Conservation (phyloP, 2,329 filamentous ascomycete genomes). For the Pseudogymnoascus sp. region DNA sequence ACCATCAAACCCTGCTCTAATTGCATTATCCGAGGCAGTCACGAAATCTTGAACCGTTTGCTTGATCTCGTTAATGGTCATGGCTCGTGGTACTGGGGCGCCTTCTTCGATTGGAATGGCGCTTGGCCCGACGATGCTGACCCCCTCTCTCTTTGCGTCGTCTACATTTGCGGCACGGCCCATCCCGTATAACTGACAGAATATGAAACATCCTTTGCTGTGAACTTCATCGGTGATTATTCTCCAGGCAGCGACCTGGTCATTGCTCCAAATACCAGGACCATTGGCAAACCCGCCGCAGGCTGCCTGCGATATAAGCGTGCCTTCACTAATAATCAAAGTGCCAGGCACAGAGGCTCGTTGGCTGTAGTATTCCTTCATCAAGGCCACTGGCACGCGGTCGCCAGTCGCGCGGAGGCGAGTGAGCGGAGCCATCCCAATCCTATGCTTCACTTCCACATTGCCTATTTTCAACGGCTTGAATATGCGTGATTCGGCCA, state of each 20-base stretch:
- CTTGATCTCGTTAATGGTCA: slow-evolving; percentile 33
- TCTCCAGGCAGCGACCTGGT: slow-evolving; percentile 50
- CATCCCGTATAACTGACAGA: slow-evolving; percentile 51
- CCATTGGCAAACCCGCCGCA: neutral
- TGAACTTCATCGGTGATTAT: slow-evolving; percentile 51
- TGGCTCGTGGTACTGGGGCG: slow-evolving; percentile 18
- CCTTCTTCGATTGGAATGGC: slow-evolving; percentile 20
- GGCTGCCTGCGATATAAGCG: neutral
- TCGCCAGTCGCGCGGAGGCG: slow-evolving; percentile 36
- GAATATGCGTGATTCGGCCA: slow-evolving; percentile 24
- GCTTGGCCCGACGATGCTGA: slow-evolving; percentile 11
- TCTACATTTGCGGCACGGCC: slow-evolving; percentile 35
- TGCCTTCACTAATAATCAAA: slow-evolving; percentile 38
- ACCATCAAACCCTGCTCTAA: slow-evolving; percentile 48
- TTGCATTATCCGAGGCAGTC: slow-evolving; percentile 35
- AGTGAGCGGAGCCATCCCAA: slow-evolving; percentile 43
- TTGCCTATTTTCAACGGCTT: slow-evolving; percentile 33
- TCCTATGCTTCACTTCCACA: slow-evolving; percentile 34
- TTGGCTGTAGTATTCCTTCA: slow-evolving; percentile 43
- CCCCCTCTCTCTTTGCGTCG: slow-evolving; percentile 15
- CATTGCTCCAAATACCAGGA: slow-evolving; percentile 38
- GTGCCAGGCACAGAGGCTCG: slow-evolving; percentile 43
- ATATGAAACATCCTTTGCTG: slow-evolving; percentile 49
- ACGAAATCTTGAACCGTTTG: slow-evolving; percentile 34
- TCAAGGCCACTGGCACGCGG: slow-evolving; percentile 38